Conservation (phyloP, 192 early-diverging fungal species). For the Tieghemiomyces parasiticus region DNA sequence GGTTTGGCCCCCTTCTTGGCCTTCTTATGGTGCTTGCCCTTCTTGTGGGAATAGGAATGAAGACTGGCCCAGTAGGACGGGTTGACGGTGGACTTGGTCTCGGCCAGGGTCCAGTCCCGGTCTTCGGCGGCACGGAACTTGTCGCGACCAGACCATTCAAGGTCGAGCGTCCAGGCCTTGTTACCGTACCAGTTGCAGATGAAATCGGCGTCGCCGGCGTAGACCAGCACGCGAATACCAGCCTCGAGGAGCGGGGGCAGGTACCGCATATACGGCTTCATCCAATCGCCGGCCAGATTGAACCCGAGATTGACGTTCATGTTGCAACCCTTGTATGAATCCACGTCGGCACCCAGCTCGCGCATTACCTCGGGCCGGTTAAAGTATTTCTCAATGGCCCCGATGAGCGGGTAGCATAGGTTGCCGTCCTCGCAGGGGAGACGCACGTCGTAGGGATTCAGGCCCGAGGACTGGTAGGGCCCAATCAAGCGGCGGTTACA, state of each 20-base stretch:
- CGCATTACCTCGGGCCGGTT: conserved; percentile 61
- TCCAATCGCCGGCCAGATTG: conserved; percentile 75
- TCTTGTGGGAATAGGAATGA: no score
- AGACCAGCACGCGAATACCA: conserved; percentile 72
- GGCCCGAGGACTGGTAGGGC: conserved; percentile 65
- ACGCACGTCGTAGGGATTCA: conserved; percentile 92
- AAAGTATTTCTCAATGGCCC: conserved; percentile 61
- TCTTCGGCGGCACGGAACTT: conserved; percentile 56
- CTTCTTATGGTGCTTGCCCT: not conserved
- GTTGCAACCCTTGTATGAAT: conserved; percentile 67
- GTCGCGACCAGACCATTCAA: conserved; percentile 68
- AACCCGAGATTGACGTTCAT: conserved; percentile 68
- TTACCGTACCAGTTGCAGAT: conserved; percentile 87
- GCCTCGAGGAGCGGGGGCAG: conserved; percentile 58
- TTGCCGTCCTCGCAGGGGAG: conserved; percentile 63
- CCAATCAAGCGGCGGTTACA: conserved; percentile 71
- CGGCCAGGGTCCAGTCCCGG: conserved; percentile 50
- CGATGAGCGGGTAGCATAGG: conserved; percentile 79
- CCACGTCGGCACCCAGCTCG: conserved; percentile 58
- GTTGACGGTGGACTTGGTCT: conserved; percentile 32
- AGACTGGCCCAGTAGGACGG: no score
- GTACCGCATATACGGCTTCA: conserved; percentile 59
- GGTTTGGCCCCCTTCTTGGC: conserved; percentile 12
- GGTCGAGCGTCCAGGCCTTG: conserved; percentile 75
- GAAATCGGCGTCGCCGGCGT: conserved; percentile 87